Conservation (phyloP, 331 rosid genomes). For the Saraca asoca region DNA sequence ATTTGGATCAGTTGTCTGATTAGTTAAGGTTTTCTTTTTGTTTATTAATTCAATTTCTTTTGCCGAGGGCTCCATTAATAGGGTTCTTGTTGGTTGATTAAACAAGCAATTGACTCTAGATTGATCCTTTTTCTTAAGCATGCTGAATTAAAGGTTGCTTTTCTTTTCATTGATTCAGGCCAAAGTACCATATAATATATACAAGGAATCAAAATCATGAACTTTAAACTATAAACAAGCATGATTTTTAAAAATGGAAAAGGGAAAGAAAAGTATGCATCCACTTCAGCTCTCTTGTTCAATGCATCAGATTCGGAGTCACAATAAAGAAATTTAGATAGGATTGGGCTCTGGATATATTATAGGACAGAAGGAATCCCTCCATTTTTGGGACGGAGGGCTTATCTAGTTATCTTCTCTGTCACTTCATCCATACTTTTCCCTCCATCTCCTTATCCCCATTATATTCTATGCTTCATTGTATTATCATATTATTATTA, state of each 20-base stretch:
- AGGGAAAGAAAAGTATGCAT: conserved; percentile 30
- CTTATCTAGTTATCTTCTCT: conserved; percentile 42
- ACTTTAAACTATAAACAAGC: conserved; percentile 16
- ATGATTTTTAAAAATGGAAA: conserved; percentile 33
- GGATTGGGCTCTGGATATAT: conserved; percentile 29
- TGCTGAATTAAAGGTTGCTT: conserved; percentile 29
- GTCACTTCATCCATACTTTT: conserved; percentile 56
- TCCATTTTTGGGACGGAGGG: conserved; percentile 35
- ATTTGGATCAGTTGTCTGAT: conserved; percentile 25
- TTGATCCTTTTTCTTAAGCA: conserved; percentile 34
- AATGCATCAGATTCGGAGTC: conserved; percentile 65
- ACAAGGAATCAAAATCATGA: not conserved
- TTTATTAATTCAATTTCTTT: not conserved
- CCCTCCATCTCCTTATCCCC: conserved; percentile 50
- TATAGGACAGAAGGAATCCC: conserved; percentile 54
- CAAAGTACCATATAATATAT: conserved; percentile 14
- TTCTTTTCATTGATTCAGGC: conserved; percentile 29
- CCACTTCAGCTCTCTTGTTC: conserved; percentile 54
- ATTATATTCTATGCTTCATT: conserved; percentile 42
- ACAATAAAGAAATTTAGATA: conserved; percentile 23
- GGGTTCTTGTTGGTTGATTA: conserved; percentile 33
- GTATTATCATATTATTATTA: conserved; percentile 16
- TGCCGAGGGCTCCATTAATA: conserved; percentile 21
- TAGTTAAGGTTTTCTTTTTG: conserved; percentile 24
- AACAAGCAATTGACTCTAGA: conserved; percentile 44